Evolutionary conservation across 805 yeast species (phyloP).

Genomic region (Kregervanrija pseudodelftensis): DNA sequence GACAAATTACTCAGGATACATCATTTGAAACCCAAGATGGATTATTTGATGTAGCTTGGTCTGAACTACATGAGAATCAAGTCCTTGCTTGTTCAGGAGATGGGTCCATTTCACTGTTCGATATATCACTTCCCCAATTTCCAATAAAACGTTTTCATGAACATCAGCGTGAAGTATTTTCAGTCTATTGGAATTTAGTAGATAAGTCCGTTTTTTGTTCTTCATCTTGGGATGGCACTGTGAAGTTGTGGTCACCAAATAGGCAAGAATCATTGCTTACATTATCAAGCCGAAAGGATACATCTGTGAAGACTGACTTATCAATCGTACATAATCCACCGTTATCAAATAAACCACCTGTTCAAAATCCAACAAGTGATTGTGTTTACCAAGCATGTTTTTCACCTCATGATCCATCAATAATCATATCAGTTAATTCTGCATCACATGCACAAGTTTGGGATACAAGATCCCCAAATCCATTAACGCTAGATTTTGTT

Average conservation of each 20-base stretch:
- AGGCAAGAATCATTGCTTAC: conserved; percentile 53
- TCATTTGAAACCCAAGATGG: conserved; percentile 92
- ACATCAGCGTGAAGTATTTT: conserved; percentile 44
- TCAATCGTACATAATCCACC: conserved; percentile 18
- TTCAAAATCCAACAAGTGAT: conserved; percentile 32
- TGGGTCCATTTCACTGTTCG: conserved; percentile 80
- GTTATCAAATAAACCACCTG: conserved; percentile 29
- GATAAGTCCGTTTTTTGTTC: conserved; percentile 57
- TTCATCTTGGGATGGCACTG: conserved; percentile 88
- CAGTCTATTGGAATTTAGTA: conserved; percentile 31
- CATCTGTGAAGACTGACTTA: conserved; percentile 14
- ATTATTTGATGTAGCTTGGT: conserved; percentile 82
- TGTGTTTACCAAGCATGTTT: conserved; percentile 77
- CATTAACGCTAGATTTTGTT: conserved; percentile 50
- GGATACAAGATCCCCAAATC: conserved; percentile 70
- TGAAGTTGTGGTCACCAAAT: conserved; percentile 71
- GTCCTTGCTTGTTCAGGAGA: conserved; percentile 81
- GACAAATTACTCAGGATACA: conserved; percentile 46
- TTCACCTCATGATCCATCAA: conserved; percentile 77
- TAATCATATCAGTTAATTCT: conserved; percentile 64
- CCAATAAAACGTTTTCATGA: conserved; percentile 74
- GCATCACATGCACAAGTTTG: conserved; percentile 71
- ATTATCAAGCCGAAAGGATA: conserved; percentile 31
- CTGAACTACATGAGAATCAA: conserved; percentile 85
- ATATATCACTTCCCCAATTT: conserved; percentile 54